A percentile compares a stretch with the other conserved stretches of the same genome.
Evolutionary conservation across 179 eudicot species (phyloP).

Genomic region (Patellifolia procumbens): DNA sequence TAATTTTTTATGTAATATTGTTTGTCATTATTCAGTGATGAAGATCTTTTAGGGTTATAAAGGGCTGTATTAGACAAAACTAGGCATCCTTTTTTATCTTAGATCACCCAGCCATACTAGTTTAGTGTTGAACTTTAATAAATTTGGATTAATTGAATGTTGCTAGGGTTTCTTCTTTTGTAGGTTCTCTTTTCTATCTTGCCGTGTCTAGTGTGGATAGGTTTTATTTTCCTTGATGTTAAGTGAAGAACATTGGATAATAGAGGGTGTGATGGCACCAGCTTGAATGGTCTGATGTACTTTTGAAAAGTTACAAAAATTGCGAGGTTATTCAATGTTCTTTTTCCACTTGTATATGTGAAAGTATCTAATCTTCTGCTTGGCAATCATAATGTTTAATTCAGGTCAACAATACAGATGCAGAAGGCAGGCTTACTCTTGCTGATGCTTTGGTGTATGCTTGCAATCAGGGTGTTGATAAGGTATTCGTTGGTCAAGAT

Average conservation of each 20-base stretch:
- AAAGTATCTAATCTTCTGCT: conserved; percentile 3
- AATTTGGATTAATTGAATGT: background rate
- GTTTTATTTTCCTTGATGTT: background rate
- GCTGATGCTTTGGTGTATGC: conserved; percentile 98
- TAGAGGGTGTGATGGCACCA: background rate
- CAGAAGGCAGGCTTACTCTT: conserved; percentile 99
- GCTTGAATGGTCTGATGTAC: background rate
- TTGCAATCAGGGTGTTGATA: conserved; percentile 97
- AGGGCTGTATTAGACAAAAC: too few species aligned
- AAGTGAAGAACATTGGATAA: background rate
- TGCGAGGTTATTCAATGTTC: background rate
- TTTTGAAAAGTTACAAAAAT: background rate
- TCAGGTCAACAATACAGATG: conserved; percentile 98
- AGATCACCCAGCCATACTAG: background rate
- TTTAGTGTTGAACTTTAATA: background rate
- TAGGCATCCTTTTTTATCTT: background rate
- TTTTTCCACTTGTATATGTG: background rate
- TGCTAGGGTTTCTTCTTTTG: background rate
- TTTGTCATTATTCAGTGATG: background rate
- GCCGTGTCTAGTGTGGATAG: background rate
- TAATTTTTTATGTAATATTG: background rate
- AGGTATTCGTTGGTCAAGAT: conserved; percentile 46
- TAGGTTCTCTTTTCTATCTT: background rate
- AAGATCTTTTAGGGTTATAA: background rate
- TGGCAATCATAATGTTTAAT: conserved; percentile 23